Percentiles rank a stretch among this genome's conserved stretches.
Evolutionary conservation across 371 early-diverging fungal species (phyloP).

Genomic region (Haplosporangium sp.): DNA sequence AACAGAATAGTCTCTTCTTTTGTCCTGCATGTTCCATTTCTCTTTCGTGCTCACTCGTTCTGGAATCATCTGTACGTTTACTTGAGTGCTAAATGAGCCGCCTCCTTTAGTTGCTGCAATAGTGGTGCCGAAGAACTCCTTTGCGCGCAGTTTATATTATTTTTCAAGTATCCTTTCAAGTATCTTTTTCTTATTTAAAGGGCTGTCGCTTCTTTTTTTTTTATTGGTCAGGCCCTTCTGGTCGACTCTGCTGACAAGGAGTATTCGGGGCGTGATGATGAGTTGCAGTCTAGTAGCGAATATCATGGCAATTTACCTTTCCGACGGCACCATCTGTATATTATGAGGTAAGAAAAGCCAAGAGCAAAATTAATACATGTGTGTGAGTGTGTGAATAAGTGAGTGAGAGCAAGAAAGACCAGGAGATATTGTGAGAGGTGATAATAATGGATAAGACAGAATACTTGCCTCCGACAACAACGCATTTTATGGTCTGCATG

Average conservation of each 20-base stretch:
- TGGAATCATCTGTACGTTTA: conserved; percentile 17
- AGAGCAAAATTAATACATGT: neutral
- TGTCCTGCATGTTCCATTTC: conserved; percentile 7
- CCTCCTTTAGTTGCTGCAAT: conserved; percentile 12
- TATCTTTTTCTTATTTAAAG: neutral
- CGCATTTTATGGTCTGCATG: conserved; percentile 93
- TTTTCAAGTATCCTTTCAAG: neutral
- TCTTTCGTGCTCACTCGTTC: conserved; percentile 13
- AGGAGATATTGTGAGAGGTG: neutral
- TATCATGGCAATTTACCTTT: conserved; percentile 71
- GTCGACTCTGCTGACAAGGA: conserved; percentile 6
- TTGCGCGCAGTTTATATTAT: neutral
- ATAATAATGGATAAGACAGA: too few relatives aligned
- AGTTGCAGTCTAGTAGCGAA: neutral
- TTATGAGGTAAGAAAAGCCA: neutral
- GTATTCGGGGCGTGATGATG: neutral
- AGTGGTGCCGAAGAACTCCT: conserved; percentile 1
- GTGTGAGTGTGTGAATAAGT: neutral
- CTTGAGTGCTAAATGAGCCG: conserved; percentile 25
- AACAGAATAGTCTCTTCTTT: neutral
- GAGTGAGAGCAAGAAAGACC: neutral
- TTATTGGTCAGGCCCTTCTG: neutral
- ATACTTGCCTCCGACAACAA: conserved; percentile 88
- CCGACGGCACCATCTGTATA: conserved; percentile 95
- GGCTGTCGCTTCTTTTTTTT: neutral